Percentiles rank a stretch among this genome's conserved stretches.
Evolutionary conservation across 2,329 filamentous ascomycete species (phyloP).

Genomic region (Fusarium sp.): DNA sequence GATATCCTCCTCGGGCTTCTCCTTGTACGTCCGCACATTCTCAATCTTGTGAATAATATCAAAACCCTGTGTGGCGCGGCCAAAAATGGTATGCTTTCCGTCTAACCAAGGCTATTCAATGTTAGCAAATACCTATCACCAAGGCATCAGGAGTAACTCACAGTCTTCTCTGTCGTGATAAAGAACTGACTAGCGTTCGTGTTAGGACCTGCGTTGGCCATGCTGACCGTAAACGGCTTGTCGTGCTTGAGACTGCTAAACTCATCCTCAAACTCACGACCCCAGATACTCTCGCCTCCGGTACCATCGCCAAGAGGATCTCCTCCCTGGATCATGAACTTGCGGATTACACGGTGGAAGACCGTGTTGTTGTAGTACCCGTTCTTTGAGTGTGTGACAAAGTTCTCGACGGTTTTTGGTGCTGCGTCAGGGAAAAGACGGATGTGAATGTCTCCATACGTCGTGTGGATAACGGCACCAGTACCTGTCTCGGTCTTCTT

Average conservation of each 20-base stretch:
- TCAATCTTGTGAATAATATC: constrained; percentile 98
- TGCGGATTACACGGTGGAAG: constrained; percentile 96
- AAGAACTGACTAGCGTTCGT: constrained; percentile 99
- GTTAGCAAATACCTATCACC: constrained; percentile 8
- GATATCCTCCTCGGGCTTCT: constrained; percentile 96
- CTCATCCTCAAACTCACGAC: constrained; percentile 94
- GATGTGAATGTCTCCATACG: constrained; percentile 92
- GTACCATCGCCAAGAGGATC: constrained; percentile 93
- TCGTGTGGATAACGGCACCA: constrained; percentile 89
- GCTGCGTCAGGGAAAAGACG: constrained; percentile 93
- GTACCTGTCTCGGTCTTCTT: constrained; percentile 80
- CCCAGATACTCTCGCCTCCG: constrained; percentile 92
- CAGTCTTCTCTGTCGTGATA: constrained; percentile 96
- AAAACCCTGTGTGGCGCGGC: constrained; percentile 87
- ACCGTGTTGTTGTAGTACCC: constrained; percentile 98
- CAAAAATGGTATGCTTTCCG: constrained; percentile 96
- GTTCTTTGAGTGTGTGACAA: constrained; percentile 88
- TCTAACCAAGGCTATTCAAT: constrained; percentile 84
- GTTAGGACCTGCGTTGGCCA: constrained; percentile 96
- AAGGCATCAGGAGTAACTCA: constrained; percentile 58
- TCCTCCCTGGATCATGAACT: constrained; percentile 99
- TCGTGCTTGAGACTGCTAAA: constrained; percentile 93
- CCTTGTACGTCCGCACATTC: constrained; percentile 85
- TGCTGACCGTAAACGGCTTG: constrained; percentile 94
- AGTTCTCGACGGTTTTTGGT: constrained; percentile 96